Conservation (phyloP, 2,329 filamentous ascomycete species). For the Cercospora nicotianae region DNA sequence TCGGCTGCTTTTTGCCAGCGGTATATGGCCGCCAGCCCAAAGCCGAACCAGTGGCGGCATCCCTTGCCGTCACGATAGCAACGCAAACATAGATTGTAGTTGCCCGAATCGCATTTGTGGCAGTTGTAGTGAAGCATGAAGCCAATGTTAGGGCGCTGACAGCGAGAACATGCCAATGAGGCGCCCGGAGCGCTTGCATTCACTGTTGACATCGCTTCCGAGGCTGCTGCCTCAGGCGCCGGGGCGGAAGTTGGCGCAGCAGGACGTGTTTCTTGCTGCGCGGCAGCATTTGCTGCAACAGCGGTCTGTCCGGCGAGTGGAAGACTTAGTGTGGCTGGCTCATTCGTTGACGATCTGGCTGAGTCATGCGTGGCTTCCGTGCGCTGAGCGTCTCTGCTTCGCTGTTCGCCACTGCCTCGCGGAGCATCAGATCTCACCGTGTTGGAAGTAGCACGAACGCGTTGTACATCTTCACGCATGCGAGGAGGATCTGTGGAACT, state of each 20-base stretch:
- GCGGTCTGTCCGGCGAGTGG: conserved; percentile 16
- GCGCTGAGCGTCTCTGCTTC: conserved; percentile 13
- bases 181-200: not conserved
- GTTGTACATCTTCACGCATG: conserved; percentile 23
- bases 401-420: not conserved
- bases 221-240: conserved; percentile 45
- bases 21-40: conserved; percentile 68
- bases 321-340: not conserved
- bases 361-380: conserved; percentile 10
- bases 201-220: conserved; percentile 47
- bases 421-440: conserved; percentile 13
- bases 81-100: conserved; percentile 74
- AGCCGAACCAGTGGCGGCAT: conserved; percentile 86
- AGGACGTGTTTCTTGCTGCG: conserved; percentile 24
- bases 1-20: conserved; percentile 40
- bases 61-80: conserved; percentile 78
- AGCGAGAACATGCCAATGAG: conserved; percentile 69
- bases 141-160: conserved; percentile 70
- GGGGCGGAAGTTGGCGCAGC: conserved; percentile 31
- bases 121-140: conserved; percentile 88
- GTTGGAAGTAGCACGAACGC: conserved; percentile 25
- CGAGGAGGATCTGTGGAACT: conserved; percentile 44
- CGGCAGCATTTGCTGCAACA: conserved; percentile 9
- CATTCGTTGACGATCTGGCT: not conserved
- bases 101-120: conserved; percentile 64